Evolutionary conservation across 148 eudicot species (phyloP), one percentile per base, ranked within the genome.

Genomic region (Drosera capensis): DNA sequence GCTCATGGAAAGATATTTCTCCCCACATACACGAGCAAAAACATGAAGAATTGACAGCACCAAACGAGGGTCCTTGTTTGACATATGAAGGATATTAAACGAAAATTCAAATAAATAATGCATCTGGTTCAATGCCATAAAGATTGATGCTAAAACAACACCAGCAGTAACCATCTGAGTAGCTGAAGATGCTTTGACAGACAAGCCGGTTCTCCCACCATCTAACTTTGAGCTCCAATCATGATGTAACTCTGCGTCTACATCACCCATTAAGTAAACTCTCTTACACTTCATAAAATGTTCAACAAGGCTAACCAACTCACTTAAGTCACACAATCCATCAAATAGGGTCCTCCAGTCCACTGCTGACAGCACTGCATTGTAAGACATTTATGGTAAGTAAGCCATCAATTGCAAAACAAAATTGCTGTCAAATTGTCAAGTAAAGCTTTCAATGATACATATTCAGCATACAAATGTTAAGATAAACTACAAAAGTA

Each of bases 101-200:
- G 95, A 84, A 44, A 56, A 46, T 55, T 90, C 93, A 44, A 86
- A 75, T 49, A 90, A 16, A 45, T 45, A 60, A 40, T 68, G 74
- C 59, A 67, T 40, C 19, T 55, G 63, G 46, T 71, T 83, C 57
- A 63, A 51, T 35, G 77, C 70, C 20, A 49, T 46, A 65, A 75
- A 84, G 49, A 84, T 31, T 26, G 95, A 75, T 39, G 85, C 90
- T 50, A 90, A 60, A 15, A 78, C 38, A 25, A 71, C 30, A 26
- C 70, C 61, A 42, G 72, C 94, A 31, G 62, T 73, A 12, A 80
- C 58, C 58, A 84, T 48, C 54, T 68, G 63, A 22, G 57, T 35
- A 42, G 64, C 48, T 42, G 84, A 61, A 63, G 84, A 92, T 40
- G 25, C 26, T 51, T 53, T 49, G 3, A 24, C 26, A 31, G 47